Evolutionary conservation across 2,329 filamentous ascomycete genomes (phyloP).

Genomic region (Venturia aucupariae): DNA sequence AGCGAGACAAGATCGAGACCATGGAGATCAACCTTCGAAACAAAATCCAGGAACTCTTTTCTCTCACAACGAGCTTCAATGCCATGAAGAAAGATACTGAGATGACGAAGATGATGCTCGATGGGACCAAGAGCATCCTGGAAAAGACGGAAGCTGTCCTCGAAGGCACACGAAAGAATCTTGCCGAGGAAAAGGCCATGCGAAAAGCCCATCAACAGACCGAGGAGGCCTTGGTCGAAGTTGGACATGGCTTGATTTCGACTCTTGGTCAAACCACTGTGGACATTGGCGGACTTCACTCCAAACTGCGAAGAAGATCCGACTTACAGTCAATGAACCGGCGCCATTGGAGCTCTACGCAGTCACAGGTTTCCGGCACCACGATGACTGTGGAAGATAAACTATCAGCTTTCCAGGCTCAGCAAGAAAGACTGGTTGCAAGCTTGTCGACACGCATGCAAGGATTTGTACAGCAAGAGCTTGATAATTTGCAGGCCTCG

Average conservation of each 20-base stretch:
- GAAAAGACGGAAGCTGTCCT: conserved; percentile 84
- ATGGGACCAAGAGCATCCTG: conserved; percentile 70
- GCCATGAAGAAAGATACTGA: conserved; percentile 86
- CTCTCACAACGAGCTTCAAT: conserved; percentile 78
- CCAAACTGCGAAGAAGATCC: conserved; percentile 78
- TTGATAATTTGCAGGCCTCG: conserved; percentile 60
- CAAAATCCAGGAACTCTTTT: conserved; percentile 87
- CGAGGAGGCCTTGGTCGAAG: conserved; percentile 62
- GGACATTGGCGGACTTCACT: conserved; percentile 73
- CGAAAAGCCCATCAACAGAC: conserved; percentile 80
- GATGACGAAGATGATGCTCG: conserved; percentile 58
- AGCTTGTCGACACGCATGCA: conserved; percentile 64
- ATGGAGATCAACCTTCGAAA: conserved; percentile 85
- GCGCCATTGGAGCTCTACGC: conserved; percentile 66
- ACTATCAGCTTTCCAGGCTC: conserved; percentile 60
- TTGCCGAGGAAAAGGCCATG: conserved; percentile 71
- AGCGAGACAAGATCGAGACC: conserved; percentile 82
- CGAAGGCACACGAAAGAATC: conserved; percentile 61
- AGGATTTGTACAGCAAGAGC: conserved; percentile 64
- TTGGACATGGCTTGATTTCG: conserved; percentile 67
- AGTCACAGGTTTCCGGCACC: conserved; percentile 65
- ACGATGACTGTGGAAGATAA: conserved; percentile 68
- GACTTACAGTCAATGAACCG: conserved; percentile 75
- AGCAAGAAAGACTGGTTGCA: conserved; percentile 63
- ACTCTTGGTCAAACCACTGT: conserved; percentile 69